Base-by-base conservation (phyloP, 169 alveolate species). In the Cytauxzoon felis region DNA sequence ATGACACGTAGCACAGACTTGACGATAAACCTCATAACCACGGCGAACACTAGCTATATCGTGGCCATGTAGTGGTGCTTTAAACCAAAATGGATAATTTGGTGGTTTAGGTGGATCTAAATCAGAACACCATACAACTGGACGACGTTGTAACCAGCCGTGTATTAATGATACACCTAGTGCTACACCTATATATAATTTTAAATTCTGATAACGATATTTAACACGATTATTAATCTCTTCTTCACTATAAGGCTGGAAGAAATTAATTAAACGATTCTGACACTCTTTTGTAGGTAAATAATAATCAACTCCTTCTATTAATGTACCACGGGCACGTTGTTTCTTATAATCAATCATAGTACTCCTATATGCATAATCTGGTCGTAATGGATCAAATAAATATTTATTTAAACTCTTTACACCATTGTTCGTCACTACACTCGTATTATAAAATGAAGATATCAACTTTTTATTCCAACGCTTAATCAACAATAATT, bases 1-100 rank as follows among this genome's bases (percentile, higher is more conserved):
- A 64, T 90, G 95, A 52, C 95, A 90, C 11, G 95, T 86, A 19
- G 95, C 93, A 60, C 95, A 90, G 16, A 90, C 93, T 79, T 90
- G 93, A 1, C 95, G 70, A 70, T 88, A 90, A 16, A 90, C 95
- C 61, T 90, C 95, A 42, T 76, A 90, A 13, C 95, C 95, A 27
- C 95, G 51, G 19, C 95, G 76, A 33, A 90, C 92, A 49, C 93
- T 76, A 26, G 91, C 91, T 19, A 90, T 86, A 62, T 90, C 95
- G 70, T 90, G 95, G 30, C 91, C 88, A 66, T 90, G 95, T 33
- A 90, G 83, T 23, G 87, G 63, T 26, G 91, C 83, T 43, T 90
- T 90, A 78, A 90, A 90, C 95, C 95, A 90, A 72, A 90, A 90
- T 23, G 95, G 95, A 68, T 88, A 88, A 66, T 64, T 67, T 0